Base-by-base conservation (phyloP, 768 basidiomycete species). In the Cystofilobasidium bisporidii region DNA sequence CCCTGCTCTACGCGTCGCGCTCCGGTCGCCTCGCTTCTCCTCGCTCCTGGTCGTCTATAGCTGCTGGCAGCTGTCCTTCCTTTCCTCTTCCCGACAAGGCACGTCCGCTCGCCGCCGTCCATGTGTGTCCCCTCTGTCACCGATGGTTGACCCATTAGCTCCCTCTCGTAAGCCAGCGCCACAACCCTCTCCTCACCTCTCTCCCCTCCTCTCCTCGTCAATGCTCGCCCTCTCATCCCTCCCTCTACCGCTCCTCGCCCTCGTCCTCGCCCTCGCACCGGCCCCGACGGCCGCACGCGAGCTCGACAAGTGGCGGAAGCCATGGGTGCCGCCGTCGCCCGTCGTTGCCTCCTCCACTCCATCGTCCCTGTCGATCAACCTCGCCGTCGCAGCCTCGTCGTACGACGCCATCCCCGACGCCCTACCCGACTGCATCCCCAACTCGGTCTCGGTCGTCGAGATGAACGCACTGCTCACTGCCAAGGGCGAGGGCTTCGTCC, bases 381-480 rank as follows among this genome's bases (percentile, higher is more conserved):
- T 56, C 67, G 30, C 65, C 38, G 22, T 63, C 28, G 43, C 65
- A 57, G 26, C 50, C 28, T 26, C 63, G 22, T 60, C 24, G 30
- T 69, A 36, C 50, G 36, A 28, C 14, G 17, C 41, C 50, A 26
- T 40, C 60, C n/a, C 65, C 33, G 20, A 47, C 32, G 47, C 40
- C 36, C 53, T 64, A 22, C 64, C 64, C 10, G n/a, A 65, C 0
- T 79, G 86, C 26, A 79, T 84, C 71, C 86, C 87, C 9, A 77
- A 80, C 10, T 78, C 82, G 48, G 61, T 60, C 18, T 70, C 50
- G 24, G 83, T 84, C 40, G 83, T 85, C 24, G 69, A 83, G 2
- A 85, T 87, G 4, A 82, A 84, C 73, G 82, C 86, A 24, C 75
- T 89, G 66, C 87, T 89, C 74, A 78, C 75, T 0, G 81, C 85